Evolutionary conservation across 179 eudicot genomes (phyloP), one percentile per base, ranked within the genome.

Genomic region (Nepenthes alata): DNA sequence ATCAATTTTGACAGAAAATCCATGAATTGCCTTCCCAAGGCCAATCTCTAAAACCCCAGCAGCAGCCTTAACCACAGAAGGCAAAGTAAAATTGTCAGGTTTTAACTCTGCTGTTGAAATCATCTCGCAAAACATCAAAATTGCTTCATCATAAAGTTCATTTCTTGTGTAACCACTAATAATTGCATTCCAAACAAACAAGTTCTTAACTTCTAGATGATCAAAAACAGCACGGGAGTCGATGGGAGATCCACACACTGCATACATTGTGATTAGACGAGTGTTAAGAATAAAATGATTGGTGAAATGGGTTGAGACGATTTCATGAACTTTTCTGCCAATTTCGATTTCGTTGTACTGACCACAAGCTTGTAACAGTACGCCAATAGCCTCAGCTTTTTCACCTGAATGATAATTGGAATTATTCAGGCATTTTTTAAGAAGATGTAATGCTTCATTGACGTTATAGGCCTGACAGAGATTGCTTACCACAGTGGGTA

Each of bases 1-100:
- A 7, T 76, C 81, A 55, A 68, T 35, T 60, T 82, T 84, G 11
- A 66, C 69, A 4, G 64, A 81, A 60, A 87, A 59, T 11, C 90
- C 88, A 69, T 84, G 90, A 59, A 80, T 58, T 47, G 56, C 47
- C 65, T 53, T 55, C 44, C 87, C 87, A 52, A 71, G 44, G 12
- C 72, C 77, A 58, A 75, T 37, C 61, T 75, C 72, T 66, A 47
- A 13, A 55, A 72, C 44, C 76, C 76, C 82, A 45, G 62, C 84
- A 70, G 85, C 76, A 4, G 84, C 73, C 67, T 84, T 84, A 37
- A 87, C 63, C 38, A 84, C 85, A 68, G 85, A 82, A 53, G 95
- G 87, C 48, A 84, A 64, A 44, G 89, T 84, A 55, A 84, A 87
- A 64, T 78, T 84, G 68, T 87, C 90, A 38, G 86, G 86, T 5